These are phyloP conservation scores for Logfia minima DNA, from an alignment of 129 eudicot species.

Conservation along the genomic window DNA sequence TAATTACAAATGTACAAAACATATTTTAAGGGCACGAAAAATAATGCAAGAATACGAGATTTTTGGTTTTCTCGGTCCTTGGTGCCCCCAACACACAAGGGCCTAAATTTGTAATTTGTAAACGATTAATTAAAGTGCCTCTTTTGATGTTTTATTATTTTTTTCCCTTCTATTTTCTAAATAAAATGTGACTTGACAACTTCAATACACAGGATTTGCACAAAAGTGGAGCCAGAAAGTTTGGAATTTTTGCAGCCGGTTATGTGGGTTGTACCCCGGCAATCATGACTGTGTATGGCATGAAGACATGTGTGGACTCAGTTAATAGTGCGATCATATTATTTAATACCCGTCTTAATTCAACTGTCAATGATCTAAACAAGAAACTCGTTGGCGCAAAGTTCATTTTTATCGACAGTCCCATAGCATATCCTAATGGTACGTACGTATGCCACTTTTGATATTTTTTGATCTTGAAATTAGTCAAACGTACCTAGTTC, in stretches of 20 bases:
- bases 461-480: neutral
- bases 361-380: constrained; percentile 35
- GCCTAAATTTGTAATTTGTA: no score
- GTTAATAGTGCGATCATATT: constrained; percentile 31
- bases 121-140: neutral
- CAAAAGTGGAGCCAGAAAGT: constrained; percentile 45
- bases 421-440: constrained; percentile 18
- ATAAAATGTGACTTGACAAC: neutral
- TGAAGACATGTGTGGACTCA: constrained; percentile 30
- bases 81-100: no score
- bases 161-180: neutral
- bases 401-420: constrained; percentile 29
- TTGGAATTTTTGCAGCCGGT: constrained; percentile 48
- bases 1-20: no score
- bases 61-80: no score
- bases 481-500: neutral
- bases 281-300: constrained; percentile 19
- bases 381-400: constrained; percentile 28
- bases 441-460: neutral
- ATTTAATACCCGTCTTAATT: constrained; percentile 34
- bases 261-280: constrained; percentile 37
- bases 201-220: constrained; percentile 31
- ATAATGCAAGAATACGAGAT: no score
- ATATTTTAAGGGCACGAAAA: no score
- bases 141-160: no score